A percentile compares a stretch with the other conserved stretches of the same genome.
Conservation (phyloP, 192 early-diverging fungal species). For the Gaertneriomyces semiglobifer region DNA sequence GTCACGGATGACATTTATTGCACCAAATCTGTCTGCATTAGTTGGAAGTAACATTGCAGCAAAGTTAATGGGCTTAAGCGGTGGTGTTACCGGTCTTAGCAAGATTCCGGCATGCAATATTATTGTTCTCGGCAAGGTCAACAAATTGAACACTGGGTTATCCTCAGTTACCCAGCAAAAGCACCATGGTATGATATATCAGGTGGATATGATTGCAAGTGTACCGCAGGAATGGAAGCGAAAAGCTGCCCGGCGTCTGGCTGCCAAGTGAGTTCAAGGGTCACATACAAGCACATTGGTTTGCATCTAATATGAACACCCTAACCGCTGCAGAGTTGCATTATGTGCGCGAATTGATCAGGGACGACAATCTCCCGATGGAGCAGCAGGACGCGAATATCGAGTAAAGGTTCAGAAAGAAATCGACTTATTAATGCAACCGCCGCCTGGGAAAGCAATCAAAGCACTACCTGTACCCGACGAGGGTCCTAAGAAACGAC, state of each 20-base stretch:
- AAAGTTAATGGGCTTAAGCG: slow-evolving; percentile 84
- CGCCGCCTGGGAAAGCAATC: slow-evolving; percentile 77
- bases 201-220: slow-evolving; percentile 65
- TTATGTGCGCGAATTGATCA: slow-evolving; percentile 88
- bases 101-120: slow-evolving; percentile 93
- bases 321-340: slow-evolving; percentile 37
- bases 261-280: slow-evolving; percentile 63
- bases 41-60: slow-evolving; percentile 85
- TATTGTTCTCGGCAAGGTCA: slow-evolving; percentile 58
- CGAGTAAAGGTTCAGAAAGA: slow-evolving; percentile 81
- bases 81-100: slow-evolving; percentile 78
- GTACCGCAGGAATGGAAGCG: slow-evolving; percentile 71
- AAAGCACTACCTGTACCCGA: slow-evolving; percentile 91
- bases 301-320: not conserved
- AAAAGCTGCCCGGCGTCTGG: slow-evolving; percentile 75
- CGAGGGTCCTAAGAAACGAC: slow-evolving; percentile 83
- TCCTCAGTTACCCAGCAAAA: slow-evolving; percentile 61
- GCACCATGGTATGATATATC: slow-evolving; percentile 79
- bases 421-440: slow-evolving; percentile 79
- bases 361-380: slow-evolving; percentile 67
- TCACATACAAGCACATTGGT: not conserved
- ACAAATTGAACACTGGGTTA: slow-evolving; percentile 62
- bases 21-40: slow-evolving; percentile 87
- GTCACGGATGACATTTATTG: slow-evolving; percentile 85
- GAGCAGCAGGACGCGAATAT: slow-evolving; percentile 63